These are phyloP conservation scores for Orbilia blumenaviensis DNA, from an alignment of 2,329 filamentous ascomycete genomes.

Conservation along the genomic window DNA sequence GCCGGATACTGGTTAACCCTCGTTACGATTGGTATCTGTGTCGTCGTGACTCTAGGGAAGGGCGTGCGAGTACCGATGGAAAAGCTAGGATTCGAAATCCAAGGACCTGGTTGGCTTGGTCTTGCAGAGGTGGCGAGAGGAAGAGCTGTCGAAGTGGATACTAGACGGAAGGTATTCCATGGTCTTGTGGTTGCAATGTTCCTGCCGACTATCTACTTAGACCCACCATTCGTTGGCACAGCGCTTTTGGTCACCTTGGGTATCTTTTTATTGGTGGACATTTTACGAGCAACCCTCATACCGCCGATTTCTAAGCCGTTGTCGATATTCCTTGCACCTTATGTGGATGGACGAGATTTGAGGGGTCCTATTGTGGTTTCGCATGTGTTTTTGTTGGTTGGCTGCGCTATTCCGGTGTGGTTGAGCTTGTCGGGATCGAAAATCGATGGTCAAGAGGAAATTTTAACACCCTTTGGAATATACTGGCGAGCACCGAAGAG, in stretches of 20 bases:
- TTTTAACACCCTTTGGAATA: constrained; percentile 16
- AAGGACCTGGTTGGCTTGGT: constrained; percentile 66
- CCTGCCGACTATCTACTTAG: constrained; percentile 83
- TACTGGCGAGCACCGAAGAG: constrained; percentile 61
- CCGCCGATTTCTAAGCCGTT: constrained; percentile 88
- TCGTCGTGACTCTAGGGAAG: constrained; percentile 36
- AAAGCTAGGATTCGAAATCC: constrained; percentile 44
- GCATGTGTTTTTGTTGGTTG: constrained; percentile 93
- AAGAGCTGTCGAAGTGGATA: constrained; percentile 90
- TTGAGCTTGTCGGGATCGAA: constrained; percentile 54
- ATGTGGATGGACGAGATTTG: constrained; percentile 92
- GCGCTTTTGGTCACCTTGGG: constrained; percentile 81
- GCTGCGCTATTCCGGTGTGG: constrained; percentile 95
- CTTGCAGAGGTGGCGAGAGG: constrained; percentile 80
- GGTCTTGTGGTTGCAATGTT: constrained; percentile 99
- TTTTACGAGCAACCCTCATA: constrained; percentile 88
- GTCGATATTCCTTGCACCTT: constrained; percentile 86
- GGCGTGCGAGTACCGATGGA: constrained; percentile 40
- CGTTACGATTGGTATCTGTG: constrained; percentile 40
- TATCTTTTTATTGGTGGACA: constrained; percentile 86
- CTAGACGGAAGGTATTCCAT: constrained; percentile 94
- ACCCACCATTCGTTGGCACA: constrained; percentile 82
- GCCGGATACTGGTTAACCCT: constrained; percentile 61
- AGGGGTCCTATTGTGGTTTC: constrained; percentile 93
- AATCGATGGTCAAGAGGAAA: background rate